These are phyloP conservation scores for Megacollybia platyphylla DNA, from an alignment of 1,284 basidiomycete genomes.

Conservation along the genomic window DNA sequence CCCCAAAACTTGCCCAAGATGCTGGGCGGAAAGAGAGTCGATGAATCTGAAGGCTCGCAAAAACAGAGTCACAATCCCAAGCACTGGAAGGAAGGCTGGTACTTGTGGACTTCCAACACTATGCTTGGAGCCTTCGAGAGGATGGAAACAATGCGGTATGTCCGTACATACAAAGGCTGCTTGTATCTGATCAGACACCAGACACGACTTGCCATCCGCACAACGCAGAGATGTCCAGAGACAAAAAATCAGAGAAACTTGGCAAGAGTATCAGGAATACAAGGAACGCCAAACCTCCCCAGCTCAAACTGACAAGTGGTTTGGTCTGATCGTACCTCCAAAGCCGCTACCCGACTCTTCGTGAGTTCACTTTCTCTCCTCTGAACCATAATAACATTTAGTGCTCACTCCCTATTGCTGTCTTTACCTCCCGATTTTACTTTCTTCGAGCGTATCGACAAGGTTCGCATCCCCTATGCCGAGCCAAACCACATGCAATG, in stretches of 20 bases:
- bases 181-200: too few relatives aligned
- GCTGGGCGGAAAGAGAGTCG: constrained; percentile 21
- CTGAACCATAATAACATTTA: neutral
- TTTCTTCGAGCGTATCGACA: constrained; percentile 30
- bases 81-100: constrained; percentile 65
- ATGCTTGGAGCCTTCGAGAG: constrained; percentile 41
- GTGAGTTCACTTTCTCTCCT: constrained; percentile 15
- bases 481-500: too few relatives aligned
- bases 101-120: constrained; percentile 53
- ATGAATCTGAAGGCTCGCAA: constrained; percentile 4
- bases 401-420: constrained; percentile 21
- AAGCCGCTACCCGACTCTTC: constrained; percentile 20
- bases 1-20: constrained; percentile 27
- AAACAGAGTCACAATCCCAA: constrained; percentile 17
- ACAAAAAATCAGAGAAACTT: constrained; percentile 28
- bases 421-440: constrained; percentile 29
- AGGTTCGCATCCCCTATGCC: constrained; percentile 12
- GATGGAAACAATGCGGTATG: constrained; percentile 38
- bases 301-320: constrained; percentile 18
- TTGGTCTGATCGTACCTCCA: constrained; percentile 24
- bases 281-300: constrained; percentile 14
- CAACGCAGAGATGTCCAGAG: constrained; percentile 24
- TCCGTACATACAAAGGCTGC: too few relatives aligned
- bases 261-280: constrained; percentile 34
- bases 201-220: constrained; percentile 34